A percentile compares a stretch with the other conserved stretches of the same genome.
phyloP scores from a whole-genome alignment of 2,329 filamentous ascomycete species.

The Diaporthe helianthi region DNA sequence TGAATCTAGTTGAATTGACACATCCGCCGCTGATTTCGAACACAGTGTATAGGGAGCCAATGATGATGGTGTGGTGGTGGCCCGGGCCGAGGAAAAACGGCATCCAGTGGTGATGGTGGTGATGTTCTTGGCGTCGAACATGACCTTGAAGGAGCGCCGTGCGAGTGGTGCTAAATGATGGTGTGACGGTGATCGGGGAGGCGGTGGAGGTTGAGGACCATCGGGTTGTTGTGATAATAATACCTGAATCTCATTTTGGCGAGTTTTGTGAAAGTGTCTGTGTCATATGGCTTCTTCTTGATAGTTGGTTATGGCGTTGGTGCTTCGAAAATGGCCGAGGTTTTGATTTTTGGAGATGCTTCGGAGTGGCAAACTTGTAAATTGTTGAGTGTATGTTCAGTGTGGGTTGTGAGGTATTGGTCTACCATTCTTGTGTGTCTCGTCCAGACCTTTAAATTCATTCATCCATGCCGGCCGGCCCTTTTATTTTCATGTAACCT shows the following conservation, averaged over 20 bases:
- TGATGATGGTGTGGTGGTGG: slow-evolving; percentile 2
- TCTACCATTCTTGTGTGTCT: not conserved
- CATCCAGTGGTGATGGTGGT: not conserved
- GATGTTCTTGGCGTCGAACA: not conserved
- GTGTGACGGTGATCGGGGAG: not conserved
- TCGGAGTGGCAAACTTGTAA: not conserved
- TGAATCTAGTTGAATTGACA: not conserved
- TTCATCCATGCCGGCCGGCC: not conserved
- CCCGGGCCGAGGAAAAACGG: not conserved
- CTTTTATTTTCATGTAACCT: not conserved
- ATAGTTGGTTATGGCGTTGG: not conserved
- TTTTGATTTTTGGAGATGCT: not conserved
- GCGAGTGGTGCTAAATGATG: not conserved
- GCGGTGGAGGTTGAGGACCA: not conserved
- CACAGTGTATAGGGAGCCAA: not conserved
- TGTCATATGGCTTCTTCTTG: too few relatives aligned
- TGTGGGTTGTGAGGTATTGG: not conserved
- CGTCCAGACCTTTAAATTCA: not conserved
- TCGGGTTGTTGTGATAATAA: slow-evolving; percentile 10
- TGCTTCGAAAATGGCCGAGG: not conserved
- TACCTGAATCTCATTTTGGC: slow-evolving; percentile 23
- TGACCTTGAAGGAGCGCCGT: not conserved
- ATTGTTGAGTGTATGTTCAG: not conserved
- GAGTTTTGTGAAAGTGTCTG: not conserved
- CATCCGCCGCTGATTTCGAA: not conserved